phyloP scores from a whole-genome alignment of 2,329 filamentous ascomycete species.

The Dryadomyces sulphureus region DNA sequence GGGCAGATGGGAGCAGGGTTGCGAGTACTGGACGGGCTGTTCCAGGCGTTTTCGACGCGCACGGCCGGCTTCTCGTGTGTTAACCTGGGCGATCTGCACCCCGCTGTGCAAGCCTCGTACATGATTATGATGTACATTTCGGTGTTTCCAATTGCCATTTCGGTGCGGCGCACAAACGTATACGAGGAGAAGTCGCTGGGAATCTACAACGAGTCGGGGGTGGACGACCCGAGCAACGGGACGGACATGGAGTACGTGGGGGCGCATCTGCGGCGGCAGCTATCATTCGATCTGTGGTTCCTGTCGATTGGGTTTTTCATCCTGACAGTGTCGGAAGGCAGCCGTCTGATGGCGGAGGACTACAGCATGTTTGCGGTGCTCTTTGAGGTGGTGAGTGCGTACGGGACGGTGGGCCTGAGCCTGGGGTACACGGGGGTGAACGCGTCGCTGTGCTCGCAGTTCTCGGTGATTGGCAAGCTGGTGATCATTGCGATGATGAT shows the following conservation, averaged over 20 bases:
- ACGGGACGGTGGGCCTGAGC: conserved; percentile 85
- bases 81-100: conserved; percentile 63
- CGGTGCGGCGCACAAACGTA: conserved; percentile 83
- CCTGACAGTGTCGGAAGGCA: conserved; percentile 76
- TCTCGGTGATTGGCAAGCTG: conserved; percentile 57
- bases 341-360: conserved; percentile 44
- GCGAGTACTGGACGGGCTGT: conserved; percentile 72
- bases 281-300: conserved; percentile 97
- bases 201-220: conserved; percentile 44
- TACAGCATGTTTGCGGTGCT: conserved; percentile 58
- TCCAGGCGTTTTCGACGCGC: conserved; percentile 77
- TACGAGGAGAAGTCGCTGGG: conserved; percentile 85
- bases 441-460: conserved; percentile 70
- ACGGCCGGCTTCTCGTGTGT: conserved; percentile 83
- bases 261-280: conserved; percentile 77
- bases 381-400: conserved; percentile 81
- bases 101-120: conserved; percentile 86
- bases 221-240: conserved; percentile 32
- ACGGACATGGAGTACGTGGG: conserved; percentile 70
- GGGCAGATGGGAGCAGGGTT: conserved; percentile 54
- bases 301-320: conserved; percentile 89
- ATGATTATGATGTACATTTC: conserved; percentile 99
- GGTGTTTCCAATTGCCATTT: conserved; percentile 91
- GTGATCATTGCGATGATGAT: conserved; percentile 57
- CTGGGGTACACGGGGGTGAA: conserved; percentile 67